These are phyloP conservation scores for Daldinia sp. DNA, from an alignment of 2,329 filamentous ascomycete species.

Conservation along the genomic window DNA sequence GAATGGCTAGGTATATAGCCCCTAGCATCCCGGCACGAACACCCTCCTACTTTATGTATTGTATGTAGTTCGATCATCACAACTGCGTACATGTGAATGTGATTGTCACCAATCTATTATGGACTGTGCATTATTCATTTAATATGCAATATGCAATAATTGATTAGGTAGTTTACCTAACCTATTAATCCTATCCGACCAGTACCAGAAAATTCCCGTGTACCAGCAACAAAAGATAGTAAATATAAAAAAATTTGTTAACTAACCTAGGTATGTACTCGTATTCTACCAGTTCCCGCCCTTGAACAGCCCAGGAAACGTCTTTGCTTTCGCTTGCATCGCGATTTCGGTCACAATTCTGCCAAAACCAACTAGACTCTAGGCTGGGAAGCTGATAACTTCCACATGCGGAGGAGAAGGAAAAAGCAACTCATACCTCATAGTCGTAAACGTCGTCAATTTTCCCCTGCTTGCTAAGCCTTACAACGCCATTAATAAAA, in stretches of 20 bases:
- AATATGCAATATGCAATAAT: not conserved
- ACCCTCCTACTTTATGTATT: not conserved
- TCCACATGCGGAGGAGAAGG: not conserved
- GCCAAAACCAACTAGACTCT: not conserved
- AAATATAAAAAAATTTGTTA: not conserved
- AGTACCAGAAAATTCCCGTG: constrained; percentile 1
- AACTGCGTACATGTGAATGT: not conserved
- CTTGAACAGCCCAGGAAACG: not conserved
- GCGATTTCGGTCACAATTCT: not conserved
- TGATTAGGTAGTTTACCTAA: not conserved
- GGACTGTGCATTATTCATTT: too few species aligned
- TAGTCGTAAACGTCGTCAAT: constrained; percentile 25
- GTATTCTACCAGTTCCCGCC: constrained; percentile 6
- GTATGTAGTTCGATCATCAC: not conserved
- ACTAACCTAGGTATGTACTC: constrained; percentile 10
- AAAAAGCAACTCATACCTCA: constrained; percentile 11
- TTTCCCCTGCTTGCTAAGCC: constrained; percentile 20
- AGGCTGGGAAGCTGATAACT: constrained; percentile 6
- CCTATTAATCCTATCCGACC: not conserved
- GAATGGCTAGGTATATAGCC: too few species aligned
- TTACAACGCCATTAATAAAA: constrained; percentile 26
- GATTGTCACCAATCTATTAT: not conserved
- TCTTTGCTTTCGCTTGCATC: constrained; percentile 12
- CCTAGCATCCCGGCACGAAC: not conserved
- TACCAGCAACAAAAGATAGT: not conserved